Evolutionary conservation across 805 yeast genomes (phyloP).

Genomic region (Sungouiozyma intestinalis): DNA sequence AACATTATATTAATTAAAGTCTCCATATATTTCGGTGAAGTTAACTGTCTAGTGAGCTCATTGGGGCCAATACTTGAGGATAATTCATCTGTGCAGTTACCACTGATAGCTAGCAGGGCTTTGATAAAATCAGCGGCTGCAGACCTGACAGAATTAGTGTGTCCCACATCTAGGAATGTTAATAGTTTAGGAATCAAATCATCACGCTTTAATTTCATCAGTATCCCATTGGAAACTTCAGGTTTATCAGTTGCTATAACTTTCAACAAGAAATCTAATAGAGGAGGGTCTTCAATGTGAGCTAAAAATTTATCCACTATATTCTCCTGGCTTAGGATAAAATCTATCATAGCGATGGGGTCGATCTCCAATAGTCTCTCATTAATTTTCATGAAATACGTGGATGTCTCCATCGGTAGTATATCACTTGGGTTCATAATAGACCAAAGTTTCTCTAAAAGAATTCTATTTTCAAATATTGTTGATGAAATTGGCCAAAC

Average conservation of each 20-base stretch:
- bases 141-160: slow-evolving; percentile 65
- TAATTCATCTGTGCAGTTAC: slow-evolving; percentile 78
- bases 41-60: slow-evolving; percentile 83
- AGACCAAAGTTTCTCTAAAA: slow-evolving; percentile 68
- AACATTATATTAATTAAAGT: slow-evolving; percentile 70
- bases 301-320: slow-evolving; percentile 72
- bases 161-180: slow-evolving; percentile 56
- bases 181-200: slow-evolving; percentile 62
- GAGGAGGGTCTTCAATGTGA: slow-evolving; percentile 86
- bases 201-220: slow-evolving; percentile 65
- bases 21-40: slow-evolving; percentile 58
- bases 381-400: slow-evolving; percentile 83
- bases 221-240: slow-evolving; percentile 78
- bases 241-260: slow-evolving; percentile 90
- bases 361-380: slow-evolving; percentile 86
- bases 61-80: slow-evolving; percentile 93
- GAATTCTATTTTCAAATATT: slow-evolving; percentile 60
- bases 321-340: slow-evolving; percentile 54
- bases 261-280: slow-evolving; percentile 85
- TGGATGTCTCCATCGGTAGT: slow-evolving; percentile 64
- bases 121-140: slow-evolving; percentile 94
- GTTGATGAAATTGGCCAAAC: slow-evolving; percentile 91
- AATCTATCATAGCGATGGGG: slow-evolving; percentile 64
- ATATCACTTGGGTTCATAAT: slow-evolving; percentile 60
- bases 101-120: slow-evolving; percentile 87